Conservation (phyloP, 2,329 filamentous ascomycete genomes). For the Talaromyces atroroseus region DNA sequence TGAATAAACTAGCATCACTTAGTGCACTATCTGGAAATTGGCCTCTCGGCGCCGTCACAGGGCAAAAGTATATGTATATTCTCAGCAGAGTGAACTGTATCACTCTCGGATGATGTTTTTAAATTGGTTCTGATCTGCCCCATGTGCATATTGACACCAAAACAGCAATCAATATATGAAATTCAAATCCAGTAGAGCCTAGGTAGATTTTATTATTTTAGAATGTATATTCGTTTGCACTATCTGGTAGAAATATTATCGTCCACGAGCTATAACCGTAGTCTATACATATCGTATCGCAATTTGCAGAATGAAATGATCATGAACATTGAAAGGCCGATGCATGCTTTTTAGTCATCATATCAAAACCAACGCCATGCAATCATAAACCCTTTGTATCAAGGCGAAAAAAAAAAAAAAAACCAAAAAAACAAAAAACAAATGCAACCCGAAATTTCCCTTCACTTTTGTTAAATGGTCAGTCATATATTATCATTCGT, state of each 20-base stretch:
- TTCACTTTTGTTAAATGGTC: neutral
- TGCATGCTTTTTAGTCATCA: neutral
- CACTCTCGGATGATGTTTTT: no score
- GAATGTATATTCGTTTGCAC: no score
- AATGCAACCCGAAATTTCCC: neutral
- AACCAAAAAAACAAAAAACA: no score
- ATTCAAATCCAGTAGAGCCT: no score
- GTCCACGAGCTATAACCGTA: neutral
- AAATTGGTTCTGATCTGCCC: no score
- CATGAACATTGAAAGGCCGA: neutral
- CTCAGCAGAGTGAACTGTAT: no score
- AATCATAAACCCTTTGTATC: neutral
- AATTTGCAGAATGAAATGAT: neutral
- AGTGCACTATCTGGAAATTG: no score
- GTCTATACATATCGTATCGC: neutral
- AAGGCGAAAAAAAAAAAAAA: neutral
- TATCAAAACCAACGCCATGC: constrained; percentile 2
- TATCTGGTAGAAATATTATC: neutral
- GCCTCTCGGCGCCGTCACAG: neutral
- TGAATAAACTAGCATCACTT: neutral
- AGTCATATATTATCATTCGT: neutral
- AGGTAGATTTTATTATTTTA: no score
- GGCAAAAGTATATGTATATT: neutral
- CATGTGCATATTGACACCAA: no score
- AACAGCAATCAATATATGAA: no score